Evolutionary conservation across 2,329 filamentous ascomycete species (phyloP).

Genomic region (Pyrenochaeta sp.): DNA sequence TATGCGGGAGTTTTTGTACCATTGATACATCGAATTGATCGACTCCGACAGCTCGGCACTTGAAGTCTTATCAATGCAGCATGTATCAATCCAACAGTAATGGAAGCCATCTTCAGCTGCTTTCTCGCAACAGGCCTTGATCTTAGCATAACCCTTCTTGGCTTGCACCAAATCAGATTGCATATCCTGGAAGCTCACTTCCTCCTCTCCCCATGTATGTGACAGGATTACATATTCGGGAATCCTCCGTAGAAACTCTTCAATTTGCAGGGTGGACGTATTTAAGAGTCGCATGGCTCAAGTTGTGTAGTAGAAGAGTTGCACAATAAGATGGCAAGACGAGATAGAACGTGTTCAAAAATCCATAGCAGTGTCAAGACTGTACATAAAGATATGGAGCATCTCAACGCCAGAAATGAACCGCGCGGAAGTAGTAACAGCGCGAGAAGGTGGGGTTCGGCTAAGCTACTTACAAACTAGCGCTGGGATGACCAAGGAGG

Average conservation of each 20-base stretch:
- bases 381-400: too few relatives aligned
- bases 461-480: background rate
- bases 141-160: conserved; percentile 3
- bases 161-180: background rate
- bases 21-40: conserved; percentile 5
- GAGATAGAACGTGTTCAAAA: too few relatives aligned
- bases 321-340: background rate
- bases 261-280: background rate
- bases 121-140: background rate
- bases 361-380: too few relatives aligned
- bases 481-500: background rate
- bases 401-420: too few relatives aligned
- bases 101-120: background rate
- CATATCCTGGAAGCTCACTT: conserved; percentile 9
- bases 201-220: conserved; percentile 9
- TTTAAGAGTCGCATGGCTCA: background rate
- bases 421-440: background rate
- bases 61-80: conserved; percentile 3
- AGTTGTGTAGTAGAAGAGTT: background rate
- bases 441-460: background rate
- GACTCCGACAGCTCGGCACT: conserved; percentile 4
- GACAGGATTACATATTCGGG: conserved; percentile 9
- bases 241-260: background rate
- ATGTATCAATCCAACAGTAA: conserved; percentile 8
- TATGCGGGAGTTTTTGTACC: background rate